Evolutionary conservation across 352 stramenopile genomes (phyloP).

Genomic region (Pythium rishiriense): DNA sequence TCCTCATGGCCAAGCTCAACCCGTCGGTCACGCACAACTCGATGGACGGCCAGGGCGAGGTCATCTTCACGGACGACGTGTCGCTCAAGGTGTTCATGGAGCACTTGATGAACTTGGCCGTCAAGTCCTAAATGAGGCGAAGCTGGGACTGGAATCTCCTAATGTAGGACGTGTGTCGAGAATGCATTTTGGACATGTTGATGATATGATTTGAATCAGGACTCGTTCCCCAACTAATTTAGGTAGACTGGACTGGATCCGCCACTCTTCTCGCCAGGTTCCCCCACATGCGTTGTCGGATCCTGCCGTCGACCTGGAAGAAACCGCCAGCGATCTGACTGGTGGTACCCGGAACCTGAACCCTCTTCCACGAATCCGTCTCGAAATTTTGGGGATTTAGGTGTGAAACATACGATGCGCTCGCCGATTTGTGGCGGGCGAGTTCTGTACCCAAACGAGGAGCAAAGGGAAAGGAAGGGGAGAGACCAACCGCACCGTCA

Average conservation of each 20-base stretch:
- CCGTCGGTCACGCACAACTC: constrained; percentile 97
- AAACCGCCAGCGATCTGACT: neutral
- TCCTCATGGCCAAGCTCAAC: constrained; percentile 99
- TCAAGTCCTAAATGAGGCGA: constrained; percentile 72
- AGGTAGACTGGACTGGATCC: neutral
- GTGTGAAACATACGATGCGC: neutral
- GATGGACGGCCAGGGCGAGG: constrained; percentile 91
- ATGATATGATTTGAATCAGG: neutral
- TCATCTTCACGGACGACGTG: constrained; percentile 99
- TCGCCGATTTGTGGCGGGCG: neutral
- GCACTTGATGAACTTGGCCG: constrained; percentile 93
- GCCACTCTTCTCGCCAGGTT: neutral
- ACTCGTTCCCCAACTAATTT: neutral
- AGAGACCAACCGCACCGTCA: neutral
- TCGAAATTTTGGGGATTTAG: neutral
- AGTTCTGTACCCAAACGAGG: neutral
- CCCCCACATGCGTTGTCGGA: too few species aligned
- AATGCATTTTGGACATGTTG: constrained; percentile 17
- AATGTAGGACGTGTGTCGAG: constrained; percentile 12
- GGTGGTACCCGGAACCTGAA: too few species aligned
- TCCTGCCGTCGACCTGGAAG: neutral
- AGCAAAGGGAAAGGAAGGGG: too few species aligned
- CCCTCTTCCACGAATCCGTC: neutral
- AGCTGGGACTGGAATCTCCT: neutral
- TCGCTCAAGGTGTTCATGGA: constrained; percentile 99